These are phyloP conservation scores for Chrysanthemum makinoi DNA, from an alignment of 129 eudicot species.

Conservation along the genomic window DNA sequence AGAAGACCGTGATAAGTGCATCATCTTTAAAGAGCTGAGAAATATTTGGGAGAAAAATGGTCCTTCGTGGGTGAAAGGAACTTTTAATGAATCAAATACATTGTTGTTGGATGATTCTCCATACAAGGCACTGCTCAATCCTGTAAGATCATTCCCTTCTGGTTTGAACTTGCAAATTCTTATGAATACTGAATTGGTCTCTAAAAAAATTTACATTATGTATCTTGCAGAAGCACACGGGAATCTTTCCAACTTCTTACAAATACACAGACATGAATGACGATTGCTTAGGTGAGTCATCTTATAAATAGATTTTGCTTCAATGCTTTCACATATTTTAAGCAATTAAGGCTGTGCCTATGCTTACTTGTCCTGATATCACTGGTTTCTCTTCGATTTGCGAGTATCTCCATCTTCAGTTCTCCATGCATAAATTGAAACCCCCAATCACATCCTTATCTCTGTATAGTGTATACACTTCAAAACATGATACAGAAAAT, in stretches of 20 bases:
- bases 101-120: conserved; percentile 91
- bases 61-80: conserved; percentile 67
- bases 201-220: neutral
- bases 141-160: conserved; percentile 48
- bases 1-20: conserved; percentile 50
- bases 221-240: conserved; percentile 55
- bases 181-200: neutral
- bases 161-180: neutral
- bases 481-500: too few species aligned
- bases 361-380: too few species aligned
- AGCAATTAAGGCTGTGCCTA: too few species aligned
- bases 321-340: neutral
- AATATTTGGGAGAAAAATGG: conserved; percentile 55
- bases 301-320: neutral
- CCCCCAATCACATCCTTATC: too few species aligned
- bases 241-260: conserved; percentile 70
- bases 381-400: neutral
- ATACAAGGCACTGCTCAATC: conserved; percentile 83
- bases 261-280: conserved; percentile 48
- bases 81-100: conserved; percentile 73
- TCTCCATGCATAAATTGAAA: neutral
- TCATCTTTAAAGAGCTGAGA: conserved; percentile 72
- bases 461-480: too few species aligned
- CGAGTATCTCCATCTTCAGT: neutral
- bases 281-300: conserved; percentile 55